These are phyloP conservation scores for Sechiopsis laciniata DNA, from an alignment of 306 rosid genomes.

Conservation along the genomic window DNA sequence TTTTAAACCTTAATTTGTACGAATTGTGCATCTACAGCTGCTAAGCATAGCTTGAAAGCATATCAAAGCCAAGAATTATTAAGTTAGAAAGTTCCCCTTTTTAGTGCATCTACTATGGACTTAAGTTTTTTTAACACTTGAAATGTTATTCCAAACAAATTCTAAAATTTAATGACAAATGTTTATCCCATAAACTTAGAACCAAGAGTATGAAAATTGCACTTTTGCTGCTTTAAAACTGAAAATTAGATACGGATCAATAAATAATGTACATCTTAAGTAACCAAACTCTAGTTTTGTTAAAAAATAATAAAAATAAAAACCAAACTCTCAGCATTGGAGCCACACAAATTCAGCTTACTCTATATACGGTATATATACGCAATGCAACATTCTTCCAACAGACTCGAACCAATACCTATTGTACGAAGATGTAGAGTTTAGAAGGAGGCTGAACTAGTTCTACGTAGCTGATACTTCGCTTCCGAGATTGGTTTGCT, in stretches of 20 bases:
- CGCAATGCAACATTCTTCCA: slow-evolving; percentile 1
- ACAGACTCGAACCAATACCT: slow-evolving; percentile 1
- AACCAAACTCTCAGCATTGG: slow-evolving; percentile 14
- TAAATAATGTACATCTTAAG: slow-evolving; percentile 13
- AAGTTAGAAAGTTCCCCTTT: not conserved
- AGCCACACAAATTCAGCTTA: not conserved
- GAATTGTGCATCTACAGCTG: no score
- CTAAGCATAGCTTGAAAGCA: no score
- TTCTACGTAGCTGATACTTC: slow-evolving; percentile 62
- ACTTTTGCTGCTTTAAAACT: slow-evolving; percentile 7
- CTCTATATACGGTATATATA: not conserved
- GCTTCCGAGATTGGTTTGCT: slow-evolving; percentile 30
- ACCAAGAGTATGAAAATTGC: not conserved
- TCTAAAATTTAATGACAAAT: no score
- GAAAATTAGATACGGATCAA: not conserved
- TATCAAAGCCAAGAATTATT: not conserved
- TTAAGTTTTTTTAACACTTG: no score
- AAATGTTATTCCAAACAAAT: no score
- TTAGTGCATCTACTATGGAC: not conserved
- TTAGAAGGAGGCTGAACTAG: slow-evolving; percentile 50
- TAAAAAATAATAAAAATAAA: no score
- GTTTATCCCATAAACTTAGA: not conserved
- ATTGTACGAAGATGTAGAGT: not conserved
- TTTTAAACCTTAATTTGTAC: no score
- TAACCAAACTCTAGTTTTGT: no score